Percentiles rank a stretch among this genome's conserved stretches.
These are phyloP conservation scores for Komagataella pseudopastoris DNA, from an alignment of 805 yeast genomes.

Conservation along the genomic window DNA sequence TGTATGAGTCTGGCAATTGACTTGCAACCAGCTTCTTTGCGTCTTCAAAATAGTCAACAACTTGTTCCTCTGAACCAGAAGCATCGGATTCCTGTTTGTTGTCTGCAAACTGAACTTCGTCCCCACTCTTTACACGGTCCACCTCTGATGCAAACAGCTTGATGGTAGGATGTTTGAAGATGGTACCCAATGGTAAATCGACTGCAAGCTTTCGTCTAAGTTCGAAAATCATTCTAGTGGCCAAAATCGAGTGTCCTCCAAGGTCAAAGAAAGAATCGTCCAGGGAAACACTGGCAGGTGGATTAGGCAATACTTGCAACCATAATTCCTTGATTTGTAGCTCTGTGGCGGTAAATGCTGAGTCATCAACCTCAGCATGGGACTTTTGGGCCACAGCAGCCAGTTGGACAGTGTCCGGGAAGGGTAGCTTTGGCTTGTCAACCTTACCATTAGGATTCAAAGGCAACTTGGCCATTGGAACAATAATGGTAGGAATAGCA, in stretches of 20 bases:
- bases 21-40: conserved; percentile 39
- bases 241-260: conserved; percentile 96
- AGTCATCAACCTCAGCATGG: conserved; percentile 27
- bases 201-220: conserved; percentile 65
- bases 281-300: conserved; percentile 64
- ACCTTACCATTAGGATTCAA: conserved; percentile 97
- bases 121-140: conserved; percentile 38
- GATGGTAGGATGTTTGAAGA: conserved; percentile 84
- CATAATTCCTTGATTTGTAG: conserved; percentile 66
- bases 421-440: conserved; percentile 93
- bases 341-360: conserved; percentile 52
- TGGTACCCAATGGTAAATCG: conserved; percentile 80
- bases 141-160: conserved; percentile 65
- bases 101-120: conserved; percentile 25
- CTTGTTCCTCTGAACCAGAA: conserved; percentile 10
- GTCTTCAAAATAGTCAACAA: conserved; percentile 53
- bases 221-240: conserved; percentile 93
- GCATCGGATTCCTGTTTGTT: conserved; percentile 17
- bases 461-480: conserved; percentile 78
- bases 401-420: conserved; percentile 83
- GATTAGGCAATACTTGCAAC: conserved; percentile 73
- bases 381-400: conserved; percentile 54
- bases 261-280: conserved; percentile 90
- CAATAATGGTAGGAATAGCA: conserved; percentile 86
- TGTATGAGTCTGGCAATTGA: conserved; percentile 29